Base-by-base conservation (phyloP, 805 yeast genomes). In the Wickerhamiella kazuoi region DNA sequence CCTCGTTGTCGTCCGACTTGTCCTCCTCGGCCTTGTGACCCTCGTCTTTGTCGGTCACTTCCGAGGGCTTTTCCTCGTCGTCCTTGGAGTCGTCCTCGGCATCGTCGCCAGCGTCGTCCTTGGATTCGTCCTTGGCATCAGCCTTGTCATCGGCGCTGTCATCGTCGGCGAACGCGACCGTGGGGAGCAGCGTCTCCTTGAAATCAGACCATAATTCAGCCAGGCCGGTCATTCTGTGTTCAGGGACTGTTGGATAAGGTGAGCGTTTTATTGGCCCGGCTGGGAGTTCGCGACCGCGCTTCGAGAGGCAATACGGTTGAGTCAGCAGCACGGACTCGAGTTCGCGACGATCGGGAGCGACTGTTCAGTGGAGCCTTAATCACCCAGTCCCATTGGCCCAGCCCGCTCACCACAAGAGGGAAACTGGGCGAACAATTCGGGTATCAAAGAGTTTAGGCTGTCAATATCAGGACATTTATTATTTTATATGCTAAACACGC, bases 121-220 rank as follows among this genome's bases (percentile, higher is more conserved):
- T 26, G 19, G 32, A 29, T 13, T 36, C 37, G 21, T 30, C 29
- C 21, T 37, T 40, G 17, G 35, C 34, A 24, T 34, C 41, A 32
- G 19, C 46, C 36, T 44, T 39, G 26, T 47, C 53, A 34, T 48
- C 56, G 9, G 6, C 11, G 35, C 53, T 56, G 41, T 49, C 63
- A 38, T 59, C 61, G 52, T 80, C 94, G 53, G 94, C 95, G 64
- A 69, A 75, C 39, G 93, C 93, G 41, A 69, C 69, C 51, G 80
- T 69, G 57, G 94, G 94, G 49, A 73, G 64, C 48, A 80, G 67
- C 44, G 79, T 71, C 57, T 82, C 93, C 64, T 79, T 77, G 55
- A 83, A 64, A 62, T 82, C 93, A 57, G 66, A 70, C 53, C 74
- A 68, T 54, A 72, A 64, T 50, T 47, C 42, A 17, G 52, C 46